Percentiles rank a stretch among this genome's conserved stretches.
phyloP scores from a whole-genome alignment of 2,329 filamentous ascomycete species.

The Paecilomyces formosus region DNA sequence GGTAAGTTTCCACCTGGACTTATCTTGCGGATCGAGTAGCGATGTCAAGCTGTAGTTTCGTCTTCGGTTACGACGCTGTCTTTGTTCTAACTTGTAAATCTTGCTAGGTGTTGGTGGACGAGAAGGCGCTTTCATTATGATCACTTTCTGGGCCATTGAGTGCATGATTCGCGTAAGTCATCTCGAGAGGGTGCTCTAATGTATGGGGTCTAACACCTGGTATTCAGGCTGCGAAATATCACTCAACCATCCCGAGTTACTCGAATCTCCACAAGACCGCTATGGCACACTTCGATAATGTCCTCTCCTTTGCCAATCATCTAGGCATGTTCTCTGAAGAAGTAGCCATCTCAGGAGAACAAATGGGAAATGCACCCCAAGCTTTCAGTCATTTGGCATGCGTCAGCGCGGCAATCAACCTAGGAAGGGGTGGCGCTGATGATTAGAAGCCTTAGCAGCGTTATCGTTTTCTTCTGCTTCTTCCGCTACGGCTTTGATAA shows the following conservation, averaged over 20 bases:
- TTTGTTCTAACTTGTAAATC: neutral
- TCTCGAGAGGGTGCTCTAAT: neutral
- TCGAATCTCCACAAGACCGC: conserved; percentile 35
- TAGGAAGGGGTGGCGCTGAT: conserved; percentile 43
- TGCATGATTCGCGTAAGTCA: conserved; percentile 62
- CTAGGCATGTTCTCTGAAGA: conserved; percentile 73
- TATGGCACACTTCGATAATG: conserved; percentile 68
- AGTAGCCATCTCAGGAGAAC: conserved; percentile 66
- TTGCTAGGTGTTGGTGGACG: conserved; percentile 59
- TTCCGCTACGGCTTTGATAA: neutral
- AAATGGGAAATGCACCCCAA: conserved; percentile 72
- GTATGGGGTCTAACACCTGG: conserved; percentile 3
- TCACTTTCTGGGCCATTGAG: conserved; percentile 76
- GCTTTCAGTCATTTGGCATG: conserved; percentile 71
- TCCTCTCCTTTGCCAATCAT: conserved; percentile 69
- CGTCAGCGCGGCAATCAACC: conserved; percentile 69
- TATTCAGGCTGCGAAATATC: conserved; percentile 20
- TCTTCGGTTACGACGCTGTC: too few relatives aligned
- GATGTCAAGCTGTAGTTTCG: too few relatives aligned
- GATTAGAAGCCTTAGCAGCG: neutral
- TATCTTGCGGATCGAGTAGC: neutral
- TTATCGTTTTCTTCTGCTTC: conserved; percentile 4
- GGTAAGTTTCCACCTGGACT: conserved; percentile 39
- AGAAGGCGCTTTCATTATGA: conserved; percentile 74
- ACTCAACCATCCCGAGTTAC: conserved; percentile 19